These are phyloP conservation scores for Suillus alpinus DNA, from an alignment of 768 basidiomycete species.

Conservation along the genomic window DNA sequence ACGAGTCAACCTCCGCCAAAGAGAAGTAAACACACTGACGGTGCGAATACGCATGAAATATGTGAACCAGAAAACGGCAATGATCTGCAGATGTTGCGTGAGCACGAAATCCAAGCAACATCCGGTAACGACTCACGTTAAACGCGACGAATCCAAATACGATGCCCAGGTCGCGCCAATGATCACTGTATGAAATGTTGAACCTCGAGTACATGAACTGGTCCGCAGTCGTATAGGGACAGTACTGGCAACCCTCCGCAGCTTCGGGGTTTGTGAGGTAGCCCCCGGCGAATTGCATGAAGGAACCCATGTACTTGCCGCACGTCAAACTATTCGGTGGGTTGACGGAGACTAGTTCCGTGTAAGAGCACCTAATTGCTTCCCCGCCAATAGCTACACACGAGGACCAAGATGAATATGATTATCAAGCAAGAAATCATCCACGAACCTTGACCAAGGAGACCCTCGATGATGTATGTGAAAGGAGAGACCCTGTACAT, in stretches of 20 bases:
- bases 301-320: constrained; percentile 63
- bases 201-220: constrained; percentile 42
- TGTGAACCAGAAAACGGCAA: not conserved
- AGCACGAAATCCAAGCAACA: not conserved
- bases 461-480: constrained; percentile 53
- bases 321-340: constrained; percentile 79
- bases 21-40: not conserved
- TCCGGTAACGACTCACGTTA: constrained; percentile 34
- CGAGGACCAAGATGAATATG: constrained; percentile 5
- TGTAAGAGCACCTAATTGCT: constrained; percentile 55
- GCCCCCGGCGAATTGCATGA: constrained; percentile 60
- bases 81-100: not conserved
- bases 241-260: constrained; percentile 66
- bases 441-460: constrained; percentile 43
- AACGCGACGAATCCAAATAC: constrained; percentile 42
- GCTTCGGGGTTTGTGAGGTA: constrained; percentile 70
- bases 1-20: not conserved
- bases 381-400: constrained; percentile 47
- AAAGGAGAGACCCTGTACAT: constrained; percentile 58
- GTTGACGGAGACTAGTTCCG: constrained; percentile 70
- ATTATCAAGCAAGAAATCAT: not conserved
- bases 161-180: constrained; percentile 48
- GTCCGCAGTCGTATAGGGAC: constrained; percentile 62
- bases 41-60: not conserved
- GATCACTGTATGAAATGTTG: constrained; percentile 55